Evolutionary conservation across 73 alveolate species (phyloP).

Genomic region (Blepharisma stoltei): DNA sequence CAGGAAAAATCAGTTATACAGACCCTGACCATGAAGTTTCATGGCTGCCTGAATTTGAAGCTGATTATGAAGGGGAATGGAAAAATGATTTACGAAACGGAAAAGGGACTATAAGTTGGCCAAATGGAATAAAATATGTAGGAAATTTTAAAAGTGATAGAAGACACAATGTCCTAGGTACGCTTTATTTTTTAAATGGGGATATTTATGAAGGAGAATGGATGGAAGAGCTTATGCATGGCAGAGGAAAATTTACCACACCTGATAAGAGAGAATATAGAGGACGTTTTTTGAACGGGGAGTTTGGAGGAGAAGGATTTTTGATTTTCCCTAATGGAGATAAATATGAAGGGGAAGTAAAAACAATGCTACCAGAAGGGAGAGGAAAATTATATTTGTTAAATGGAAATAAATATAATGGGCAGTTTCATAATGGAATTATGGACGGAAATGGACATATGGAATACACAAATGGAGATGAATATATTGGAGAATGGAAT

Average conservation of each 20-base stretch:
- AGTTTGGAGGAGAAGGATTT: conserved; percentile 51
- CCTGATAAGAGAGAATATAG: not conserved
- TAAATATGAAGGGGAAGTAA: conserved; percentile 32
- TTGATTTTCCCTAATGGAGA: conserved; percentile 84
- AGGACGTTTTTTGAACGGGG: not conserved
- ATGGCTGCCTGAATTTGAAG: conserved; percentile 30
- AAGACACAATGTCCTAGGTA: conserved; percentile 58
- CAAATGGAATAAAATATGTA: conserved; percentile 42
- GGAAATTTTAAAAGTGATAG: conserved; percentile 50
- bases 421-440: conserved; percentile 46
- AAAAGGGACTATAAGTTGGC: conserved; percentile 49
- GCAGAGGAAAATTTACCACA: conserved; percentile 41
- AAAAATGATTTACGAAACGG: conserved; percentile 61
- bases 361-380: conserved; percentile 52
- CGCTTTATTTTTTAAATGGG: conserved; percentile 38
- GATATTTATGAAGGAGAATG: conserved; percentile 59
- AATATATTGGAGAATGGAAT: conserved; percentile 52
- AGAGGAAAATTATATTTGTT: conserved; percentile 46
- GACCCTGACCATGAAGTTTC: not conserved
- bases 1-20: not conserved
- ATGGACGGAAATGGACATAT: conserved; percentile 54
- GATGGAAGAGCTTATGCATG: conserved; percentile 47
- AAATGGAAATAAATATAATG: conserved; percentile 57
- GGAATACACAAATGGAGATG: conserved; percentile 51
- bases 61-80: conserved; percentile 46